Evolutionary conservation across 768 basidiomycete genomes (phyloP), one percentile per base, ranked within the genome.

Genomic region (Amanita inopinata): DNA sequence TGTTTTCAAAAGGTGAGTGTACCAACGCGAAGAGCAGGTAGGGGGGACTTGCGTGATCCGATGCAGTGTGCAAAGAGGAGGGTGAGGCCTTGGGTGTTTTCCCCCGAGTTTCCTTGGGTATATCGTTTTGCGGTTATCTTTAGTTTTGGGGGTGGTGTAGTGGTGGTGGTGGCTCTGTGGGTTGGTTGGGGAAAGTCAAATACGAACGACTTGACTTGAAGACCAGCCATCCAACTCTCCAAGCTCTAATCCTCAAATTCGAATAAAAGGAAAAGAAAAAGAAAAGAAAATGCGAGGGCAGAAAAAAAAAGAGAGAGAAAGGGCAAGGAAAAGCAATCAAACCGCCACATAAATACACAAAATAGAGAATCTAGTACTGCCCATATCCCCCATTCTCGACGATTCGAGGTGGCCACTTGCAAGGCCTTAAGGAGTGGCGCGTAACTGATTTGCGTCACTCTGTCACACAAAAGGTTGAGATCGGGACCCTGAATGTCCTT

Each of bases 101-200:
- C 40, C 1, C 38, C 38, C 5, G 61, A 61, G 1, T 50, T 35
- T 4, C 44, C 45, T 5, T 44, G 47, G 5, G 59, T 61, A 45
- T 74, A 74, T 15, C 69, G 61, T 32, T 71, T 73, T 0, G 68
- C 70, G 2, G 63, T 60, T 50, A 71, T 65, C 51, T 66, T 68
- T 34, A 72, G 59, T 11, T 15, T 32, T 18, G 6, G n/a, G 7
- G 6, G 5, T 15, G 41, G 10, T 43, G 33, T 20, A 15, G 18
- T 15, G 22, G 10, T 15, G 3, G 22, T 35, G 20, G 31, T 19
- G 25, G 22, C 9, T 17, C 12, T 27, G 19, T 17, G 10, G 18
- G 43, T n/a, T n/a, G n/a, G n/a, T n/a, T n/a, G 10, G 19, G 35
- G 43, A 37, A 19, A 44, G 25, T 44, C 35, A 19, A 44, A 44